A percentile compares a stretch with the other conserved stretches of the same genome.
phyloP scores from a whole-genome alignment of 345 rosid species.

The Syzygium grande region DNA sequence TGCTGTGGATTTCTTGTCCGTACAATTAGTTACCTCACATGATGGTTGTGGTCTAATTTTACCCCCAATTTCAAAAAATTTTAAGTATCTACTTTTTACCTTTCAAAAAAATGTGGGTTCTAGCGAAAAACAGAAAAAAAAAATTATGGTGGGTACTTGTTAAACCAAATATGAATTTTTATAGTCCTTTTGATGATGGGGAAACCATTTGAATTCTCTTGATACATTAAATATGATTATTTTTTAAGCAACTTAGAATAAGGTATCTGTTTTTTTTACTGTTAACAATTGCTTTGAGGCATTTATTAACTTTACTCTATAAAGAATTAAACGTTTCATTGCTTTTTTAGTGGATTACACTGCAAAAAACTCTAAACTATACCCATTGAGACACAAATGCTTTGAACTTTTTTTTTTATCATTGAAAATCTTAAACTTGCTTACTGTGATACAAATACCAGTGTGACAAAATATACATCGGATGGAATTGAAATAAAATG shows the following conservation, averaged over 20 bases:
- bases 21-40: neutral
- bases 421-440: no score
- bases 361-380: no score
- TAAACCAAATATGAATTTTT: neutral
- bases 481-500: no score
- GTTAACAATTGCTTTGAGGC: neutral
- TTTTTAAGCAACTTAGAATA: neutral
- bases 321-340: neutral
- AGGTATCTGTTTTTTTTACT: neutral
- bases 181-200: neutral
- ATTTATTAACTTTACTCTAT: neutral
- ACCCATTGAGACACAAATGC: no score
- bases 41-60: neutral
- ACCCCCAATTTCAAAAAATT: neutral
- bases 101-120: neutral
- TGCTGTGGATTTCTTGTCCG: neutral
- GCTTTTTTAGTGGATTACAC: no score
- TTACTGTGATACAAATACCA: no score
- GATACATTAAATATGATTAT: neutral
- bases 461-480: no score
- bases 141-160: neutral
- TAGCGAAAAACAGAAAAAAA: neutral
- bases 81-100: neutral
- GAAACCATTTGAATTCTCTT: neutral
- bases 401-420: no score